Evolutionary conservation across 1,139 yeast genomes (phyloP).

Genomic region (Taphrina wiesneri): DNA sequence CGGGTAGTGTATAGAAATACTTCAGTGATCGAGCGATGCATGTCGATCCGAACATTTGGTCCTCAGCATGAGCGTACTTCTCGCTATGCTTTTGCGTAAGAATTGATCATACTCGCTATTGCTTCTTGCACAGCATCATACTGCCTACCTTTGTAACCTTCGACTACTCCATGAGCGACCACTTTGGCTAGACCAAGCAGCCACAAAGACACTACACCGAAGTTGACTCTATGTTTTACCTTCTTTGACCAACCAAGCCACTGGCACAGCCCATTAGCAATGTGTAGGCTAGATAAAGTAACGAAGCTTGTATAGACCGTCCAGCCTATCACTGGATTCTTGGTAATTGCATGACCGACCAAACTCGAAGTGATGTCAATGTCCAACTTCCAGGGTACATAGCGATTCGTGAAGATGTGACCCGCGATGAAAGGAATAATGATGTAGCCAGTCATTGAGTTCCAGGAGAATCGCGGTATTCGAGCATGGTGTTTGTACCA

Average conservation of each 20-base stretch:
- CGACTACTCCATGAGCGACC: constrained; percentile 2
- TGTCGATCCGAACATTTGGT: no score
- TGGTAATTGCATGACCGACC: constrained; percentile 16
- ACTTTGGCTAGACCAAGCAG: constrained; percentile 2
- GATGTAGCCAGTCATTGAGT: constrained; percentile 20
- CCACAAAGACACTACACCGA: background rate
- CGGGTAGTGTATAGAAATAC: no score
- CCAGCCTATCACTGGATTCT: background rate
- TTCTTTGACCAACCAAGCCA: constrained; percentile 13
- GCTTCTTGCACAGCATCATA: constrained; percentile 12
- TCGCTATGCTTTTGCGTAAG: background rate
- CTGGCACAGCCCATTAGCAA: constrained; percentile 14
- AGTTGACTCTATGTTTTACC: background rate
- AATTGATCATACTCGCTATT: background rate
- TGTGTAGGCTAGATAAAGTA: background rate
- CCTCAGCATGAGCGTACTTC: background rate
- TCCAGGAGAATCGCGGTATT: constrained; percentile 11
- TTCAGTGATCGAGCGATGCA: no score
- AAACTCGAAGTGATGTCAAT: constrained; percentile 21
- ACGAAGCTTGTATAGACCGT: background rate
- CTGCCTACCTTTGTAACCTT: constrained; percentile 5
- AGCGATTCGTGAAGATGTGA: constrained; percentile 18
- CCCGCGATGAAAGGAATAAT: constrained; percentile 19
- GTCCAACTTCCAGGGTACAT: constrained; percentile 20
- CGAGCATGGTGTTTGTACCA: constrained; percentile 28